Evolutionary conservation across 2,329 filamentous ascomycete genomes (phyloP), one percentile per base, ranked within the genome.

Genomic region (Trichoderma harzianum): DNA sequence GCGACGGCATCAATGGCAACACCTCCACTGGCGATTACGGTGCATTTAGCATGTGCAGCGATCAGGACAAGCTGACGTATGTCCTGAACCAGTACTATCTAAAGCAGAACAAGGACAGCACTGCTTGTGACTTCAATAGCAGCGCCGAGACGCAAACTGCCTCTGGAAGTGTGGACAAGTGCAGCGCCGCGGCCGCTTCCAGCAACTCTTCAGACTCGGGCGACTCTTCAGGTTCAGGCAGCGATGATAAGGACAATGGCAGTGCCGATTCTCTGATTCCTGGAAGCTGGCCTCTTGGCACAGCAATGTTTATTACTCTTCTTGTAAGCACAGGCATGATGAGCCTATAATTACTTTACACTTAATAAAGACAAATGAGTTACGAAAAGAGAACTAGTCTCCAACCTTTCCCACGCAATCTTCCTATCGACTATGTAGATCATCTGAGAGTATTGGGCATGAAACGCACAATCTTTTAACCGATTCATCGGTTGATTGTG

Each of bases 41-140:
- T 76, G 88, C 92, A 61, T 94, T 93, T 86, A 89, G 89, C 81
- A 93, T 94, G 90, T 97, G 93, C 86, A 85, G 86, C 76, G 78
- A 88, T 77, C 86, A 86, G 76, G 86, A 93, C 82, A 89, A 94
- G 86, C 88, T 97, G 47, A 89, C 88, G 71, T 94, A 88, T 80
- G 91, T 90, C 62, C 87, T 95, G 75, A 89, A 95, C 84, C 83
- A 88, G 76, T 95, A 95, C 86, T 93, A 92, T 85, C 79, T 85
- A 75, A 81, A 80, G 75, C 85, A 90, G 78, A 83, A 86, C 76
- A 85, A 85, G 73, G 82, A 82, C 64, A 79, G 83, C 28, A 83
- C 83, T 69, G 91, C 93, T 34, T 97, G 93, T 80, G 85, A 90
- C 84, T 95, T 95, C 82, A 84, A 87, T 71, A 91, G 92, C 76